phyloP scores from a whole-genome alignment of 352 stramenopile genomes.

The Pythium aquatile region DNA sequence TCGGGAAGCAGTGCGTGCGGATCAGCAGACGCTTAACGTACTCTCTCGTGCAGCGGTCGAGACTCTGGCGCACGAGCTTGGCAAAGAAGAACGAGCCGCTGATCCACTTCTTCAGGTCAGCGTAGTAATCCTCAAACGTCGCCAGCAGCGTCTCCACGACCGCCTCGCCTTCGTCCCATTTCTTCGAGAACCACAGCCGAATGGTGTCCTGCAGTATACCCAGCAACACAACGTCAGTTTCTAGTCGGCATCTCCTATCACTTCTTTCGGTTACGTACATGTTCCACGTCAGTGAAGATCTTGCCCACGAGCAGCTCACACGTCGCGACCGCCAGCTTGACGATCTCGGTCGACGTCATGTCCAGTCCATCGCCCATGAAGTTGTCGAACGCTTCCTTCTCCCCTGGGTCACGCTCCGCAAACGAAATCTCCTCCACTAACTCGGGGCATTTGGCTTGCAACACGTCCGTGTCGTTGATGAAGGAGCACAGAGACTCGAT shows the following conservation, averaged over 20 bases:
- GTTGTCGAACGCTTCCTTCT: conserved; percentile 75
- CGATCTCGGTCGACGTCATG: conserved; percentile 76
- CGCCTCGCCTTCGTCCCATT: conserved; percentile 74
- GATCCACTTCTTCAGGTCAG: conserved; percentile 73
- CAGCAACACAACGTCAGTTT: neutral
- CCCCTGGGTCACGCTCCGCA: conserved; percentile 60
- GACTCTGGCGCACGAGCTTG: conserved; percentile 66
- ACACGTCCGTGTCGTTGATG: conserved; percentile 81
- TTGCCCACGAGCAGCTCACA: conserved; percentile 72
- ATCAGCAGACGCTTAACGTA: conserved; percentile 61
- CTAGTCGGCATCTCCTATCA: no score
- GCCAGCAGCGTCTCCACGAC: conserved; percentile 74
- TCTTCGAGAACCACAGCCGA: conserved; percentile 77
- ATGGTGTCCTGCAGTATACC: conserved; percentile 48
- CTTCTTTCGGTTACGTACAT: conserved; percentile 29
- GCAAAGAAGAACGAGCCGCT: conserved; percentile 84
- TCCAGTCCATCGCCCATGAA: conserved; percentile 78
- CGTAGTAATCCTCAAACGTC: conserved; percentile 79
- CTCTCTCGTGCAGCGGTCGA: conserved; percentile 66
- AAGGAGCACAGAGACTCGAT: conserved; percentile 83
- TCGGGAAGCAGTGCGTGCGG: conserved; percentile 59
- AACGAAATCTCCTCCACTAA: conserved; percentile 84
- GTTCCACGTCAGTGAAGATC: conserved; percentile 78
- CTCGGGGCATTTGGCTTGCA: conserved; percentile 83
- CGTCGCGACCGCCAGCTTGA: conserved; percentile 60